These are phyloP conservation scores for Pseudopithomyces chartarum DNA, from an alignment of 2,329 filamentous ascomycete genomes.

Conservation along the genomic window DNA sequence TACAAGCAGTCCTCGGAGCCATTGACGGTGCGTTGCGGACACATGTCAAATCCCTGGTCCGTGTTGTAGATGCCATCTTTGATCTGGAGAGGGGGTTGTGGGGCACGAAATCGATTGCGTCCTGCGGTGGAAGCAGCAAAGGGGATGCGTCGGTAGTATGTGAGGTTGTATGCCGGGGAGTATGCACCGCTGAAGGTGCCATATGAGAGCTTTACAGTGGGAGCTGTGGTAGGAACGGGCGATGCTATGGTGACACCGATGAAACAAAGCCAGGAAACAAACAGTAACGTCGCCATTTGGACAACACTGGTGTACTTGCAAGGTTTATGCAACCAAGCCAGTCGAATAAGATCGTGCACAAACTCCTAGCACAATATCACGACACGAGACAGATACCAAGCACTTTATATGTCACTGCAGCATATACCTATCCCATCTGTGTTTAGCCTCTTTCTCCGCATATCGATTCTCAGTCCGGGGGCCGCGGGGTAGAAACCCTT, in stretches of 20 bases:
- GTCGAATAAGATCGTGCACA: background rate
- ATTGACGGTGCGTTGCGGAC: slow-evolving; percentile 60
- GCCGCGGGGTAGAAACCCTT: slow-evolving; percentile 20
- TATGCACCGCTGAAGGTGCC: slow-evolving; percentile 59
- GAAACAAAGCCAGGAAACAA: slow-evolving; percentile 1
- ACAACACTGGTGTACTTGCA: background rate
- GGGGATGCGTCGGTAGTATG: slow-evolving; percentile 65
- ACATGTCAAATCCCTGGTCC: slow-evolving; percentile 61
- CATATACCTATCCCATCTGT: background rate
- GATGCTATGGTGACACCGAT: slow-evolving; percentile 14
- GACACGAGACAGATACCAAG: background rate
- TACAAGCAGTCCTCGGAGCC: slow-evolving; percentile 67
- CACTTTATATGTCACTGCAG: slow-evolving; percentile 7
- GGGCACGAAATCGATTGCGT: slow-evolving; percentile 63
- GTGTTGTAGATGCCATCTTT: slow-evolving; percentile 60
- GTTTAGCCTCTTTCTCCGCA: slow-evolving; percentile 35
- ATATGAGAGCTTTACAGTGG: slow-evolving; percentile 39
- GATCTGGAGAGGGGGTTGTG: slow-evolving; percentile 60
- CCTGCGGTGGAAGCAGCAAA: slow-evolving; percentile 64
- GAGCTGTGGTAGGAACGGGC: slow-evolving; percentile 10
- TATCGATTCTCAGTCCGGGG: slow-evolving; percentile 21
- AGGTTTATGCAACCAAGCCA: background rate
- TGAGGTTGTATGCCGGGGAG: slow-evolving; percentile 59
- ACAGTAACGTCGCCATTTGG: slow-evolving; percentile 16
- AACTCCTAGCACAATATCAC: background rate